Percentiles rank a stretch among this genome's conserved stretches.
phyloP scores from a whole-genome alignment of 2,329 filamentous ascomycete genomes.

The Diplodia mutila region DNA sequence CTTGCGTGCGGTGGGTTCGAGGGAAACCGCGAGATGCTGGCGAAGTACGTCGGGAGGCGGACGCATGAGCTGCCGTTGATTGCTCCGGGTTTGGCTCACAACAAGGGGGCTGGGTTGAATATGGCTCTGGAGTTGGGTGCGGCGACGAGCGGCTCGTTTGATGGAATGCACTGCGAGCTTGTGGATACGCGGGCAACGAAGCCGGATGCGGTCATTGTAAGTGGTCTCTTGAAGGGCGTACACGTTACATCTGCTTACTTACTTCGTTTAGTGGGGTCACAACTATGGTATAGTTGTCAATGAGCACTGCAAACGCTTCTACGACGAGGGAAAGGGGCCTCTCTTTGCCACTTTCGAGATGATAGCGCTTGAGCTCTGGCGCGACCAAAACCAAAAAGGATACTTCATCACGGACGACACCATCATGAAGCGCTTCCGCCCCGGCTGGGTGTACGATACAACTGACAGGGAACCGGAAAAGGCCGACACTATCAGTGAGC shows the following conservation, averaged over 20 bases:
- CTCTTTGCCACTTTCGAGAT: conserved; percentile 51
- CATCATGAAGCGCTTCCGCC: conserved; percentile 49
- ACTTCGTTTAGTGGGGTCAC: conserved; percentile 42
- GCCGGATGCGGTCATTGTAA: conserved; percentile 43
- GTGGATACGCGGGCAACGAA: conserved; percentile 48
- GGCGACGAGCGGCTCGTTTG: conserved; percentile 46
- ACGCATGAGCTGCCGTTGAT: conserved; percentile 47
- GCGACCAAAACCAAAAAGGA: conserved; percentile 47
- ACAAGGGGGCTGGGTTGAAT: conserved; percentile 44
- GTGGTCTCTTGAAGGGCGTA: not conserved
- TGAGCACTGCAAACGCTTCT: conserved; percentile 45
- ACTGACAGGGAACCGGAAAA: conserved; percentile 47
- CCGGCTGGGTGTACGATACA: conserved; percentile 50
- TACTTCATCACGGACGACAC: conserved; percentile 48
- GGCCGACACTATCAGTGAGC: conserved; percentile 45
- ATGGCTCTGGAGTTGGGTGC: conserved; percentile 50
- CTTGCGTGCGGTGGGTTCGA: conserved; percentile 47
- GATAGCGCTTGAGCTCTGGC: conserved; percentile 48
- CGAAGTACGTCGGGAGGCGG: conserved; percentile 45
- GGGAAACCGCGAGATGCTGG: conserved; percentile 48
- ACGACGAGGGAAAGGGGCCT: conserved; percentile 44
- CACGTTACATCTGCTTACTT: not conserved
- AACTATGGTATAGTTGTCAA: conserved; percentile 52
- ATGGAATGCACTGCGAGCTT: conserved; percentile 50
- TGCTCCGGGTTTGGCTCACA: conserved; percentile 47